Conservation (phyloP, 108 stramenopile species). For the Stephanodiscus triporus region DNA sequence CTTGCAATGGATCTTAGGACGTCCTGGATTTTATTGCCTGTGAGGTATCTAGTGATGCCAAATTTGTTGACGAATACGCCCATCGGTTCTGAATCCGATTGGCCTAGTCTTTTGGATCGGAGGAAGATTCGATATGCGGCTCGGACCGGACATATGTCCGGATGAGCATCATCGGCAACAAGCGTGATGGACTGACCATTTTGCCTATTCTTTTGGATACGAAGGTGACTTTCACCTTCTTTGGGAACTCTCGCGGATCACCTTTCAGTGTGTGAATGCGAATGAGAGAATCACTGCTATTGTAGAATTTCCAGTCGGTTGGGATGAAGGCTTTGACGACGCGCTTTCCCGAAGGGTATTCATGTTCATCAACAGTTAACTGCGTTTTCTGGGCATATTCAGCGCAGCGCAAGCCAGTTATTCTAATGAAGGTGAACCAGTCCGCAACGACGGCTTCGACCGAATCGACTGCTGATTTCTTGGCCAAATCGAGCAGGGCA, state of each 20-base stretch:
- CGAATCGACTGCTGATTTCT: neutral
- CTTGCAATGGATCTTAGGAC: neutral
- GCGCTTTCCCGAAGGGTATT: slow-evolving; percentile 3
- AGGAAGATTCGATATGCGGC: neutral
- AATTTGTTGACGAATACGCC: slow-evolving; percentile 4
- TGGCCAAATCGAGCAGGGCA: neutral
- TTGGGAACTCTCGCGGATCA: neutral
- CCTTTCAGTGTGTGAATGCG: too few relatives aligned
- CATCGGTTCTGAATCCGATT: slow-evolving; percentile 13
- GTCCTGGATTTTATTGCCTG: neutral
- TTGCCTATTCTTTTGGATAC: slow-evolving; percentile 21
- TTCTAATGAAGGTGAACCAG: neutral
- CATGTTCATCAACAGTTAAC: neutral
- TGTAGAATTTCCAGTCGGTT: slow-evolving; percentile 2
- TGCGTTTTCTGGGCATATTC: slow-evolving; percentile 14
- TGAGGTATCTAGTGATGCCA: slow-evolving; percentile 1
- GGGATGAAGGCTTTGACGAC: slow-evolving; percentile 12
- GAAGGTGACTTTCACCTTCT: neutral
- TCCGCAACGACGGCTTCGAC: neutral
- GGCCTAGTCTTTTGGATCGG: slow-evolving; percentile 5
- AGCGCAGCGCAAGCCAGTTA: slow-evolving; percentile 1
- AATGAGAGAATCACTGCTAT: neutral
- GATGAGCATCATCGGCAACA: neutral
- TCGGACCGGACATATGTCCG: slow-evolving; percentile 6
- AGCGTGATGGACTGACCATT: slow-evolving; percentile 11